Conservation (phyloP, 371 early-diverging fungal species). For the Rozella allomycis region DNA sequence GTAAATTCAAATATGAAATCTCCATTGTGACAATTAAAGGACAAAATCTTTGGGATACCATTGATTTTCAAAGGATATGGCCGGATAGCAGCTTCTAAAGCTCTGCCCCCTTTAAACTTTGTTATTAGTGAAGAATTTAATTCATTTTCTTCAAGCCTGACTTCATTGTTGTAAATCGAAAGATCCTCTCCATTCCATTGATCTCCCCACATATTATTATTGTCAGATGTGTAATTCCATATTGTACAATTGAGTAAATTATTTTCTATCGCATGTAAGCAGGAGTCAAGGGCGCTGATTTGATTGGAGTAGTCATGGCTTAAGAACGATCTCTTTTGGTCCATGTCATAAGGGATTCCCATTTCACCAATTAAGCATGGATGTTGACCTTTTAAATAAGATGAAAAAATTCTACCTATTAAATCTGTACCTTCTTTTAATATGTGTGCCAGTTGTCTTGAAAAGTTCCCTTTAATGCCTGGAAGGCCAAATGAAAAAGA, state of each 20-base stretch:
- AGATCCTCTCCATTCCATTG: constrained; percentile 80
- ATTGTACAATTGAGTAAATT: constrained; percentile 53
- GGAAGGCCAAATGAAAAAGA: constrained; percentile 44
- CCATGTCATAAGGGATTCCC: constrained; percentile 66
- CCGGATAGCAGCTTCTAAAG: constrained; percentile 50
- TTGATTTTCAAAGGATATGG: constrained; percentile 59
- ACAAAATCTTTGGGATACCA: constrained; percentile 26
- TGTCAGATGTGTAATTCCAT: constrained; percentile 44
- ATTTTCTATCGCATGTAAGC: constrained; percentile 41
- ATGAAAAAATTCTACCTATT: constrained; percentile 10
- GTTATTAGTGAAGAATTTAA: background rate
- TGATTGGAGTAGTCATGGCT: constrained; percentile 46
- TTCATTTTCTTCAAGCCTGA: constrained; percentile 2
- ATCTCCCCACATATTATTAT: constrained; percentile 37
- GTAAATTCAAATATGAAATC: background rate
- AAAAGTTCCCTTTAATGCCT: constrained; percentile 51
- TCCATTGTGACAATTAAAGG: background rate
- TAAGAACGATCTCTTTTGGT: constrained; percentile 34
- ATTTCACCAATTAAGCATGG: constrained; percentile 54
- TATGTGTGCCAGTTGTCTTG: constrained; percentile 43
- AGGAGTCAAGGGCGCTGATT: constrained; percentile 44
- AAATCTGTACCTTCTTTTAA: constrained; percentile 26
- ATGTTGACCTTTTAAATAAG: constrained; percentile 16
- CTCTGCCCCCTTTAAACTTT: constrained; percentile 38
- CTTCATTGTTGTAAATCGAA: constrained; percentile 31